These are phyloP conservation scores for Talaromyces trachyspermus DNA, from an alignment of 495 filamentous ascomycete genomes.

Conservation along the genomic window DNA sequence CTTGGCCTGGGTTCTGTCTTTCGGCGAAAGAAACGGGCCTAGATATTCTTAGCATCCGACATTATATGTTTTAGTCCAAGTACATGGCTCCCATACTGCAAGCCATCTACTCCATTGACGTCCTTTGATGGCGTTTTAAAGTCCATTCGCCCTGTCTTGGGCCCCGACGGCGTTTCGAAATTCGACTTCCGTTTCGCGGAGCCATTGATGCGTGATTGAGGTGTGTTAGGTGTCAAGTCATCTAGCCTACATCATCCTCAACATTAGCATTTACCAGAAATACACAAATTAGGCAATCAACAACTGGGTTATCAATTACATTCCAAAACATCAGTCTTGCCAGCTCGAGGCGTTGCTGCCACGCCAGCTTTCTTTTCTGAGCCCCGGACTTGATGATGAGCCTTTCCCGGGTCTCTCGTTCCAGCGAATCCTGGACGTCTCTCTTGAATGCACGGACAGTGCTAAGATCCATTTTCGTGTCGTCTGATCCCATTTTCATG, in stretches of 20 bases:
- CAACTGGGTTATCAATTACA: slow-evolving; percentile 46
- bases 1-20: slow-evolving; percentile 69
- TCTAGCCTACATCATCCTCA: slow-evolving; percentile 53
- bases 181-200: slow-evolving; percentile 57
- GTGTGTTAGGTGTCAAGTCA: slow-evolving; percentile 65
- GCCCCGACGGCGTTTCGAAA: slow-evolving; percentile 48
- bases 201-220: slow-evolving; percentile 46
- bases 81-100: slow-evolving; percentile 30
- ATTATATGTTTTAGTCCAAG: too few species aligned
- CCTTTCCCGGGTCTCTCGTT: slow-evolving; percentile 60
- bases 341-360: slow-evolving; percentile 57
- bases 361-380: slow-evolving; percentile 53
- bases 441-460: slow-evolving; percentile 72
- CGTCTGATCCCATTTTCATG: slow-evolving; percentile 79
- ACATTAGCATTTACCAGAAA: slow-evolving; percentile 4
- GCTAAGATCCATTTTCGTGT: slow-evolving; percentile 60
- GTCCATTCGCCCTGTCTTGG: slow-evolving; percentile 43
- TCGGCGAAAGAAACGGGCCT: slow-evolving; percentile 58
- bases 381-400: slow-evolving; percentile 42
- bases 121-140: slow-evolving; percentile 18
- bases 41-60: slow-evolving; percentile 14
- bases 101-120: slow-evolving; percentile 19
- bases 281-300: background rate
- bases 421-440: slow-evolving; percentile 74
- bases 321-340: slow-evolving; percentile 71